phyloP scores from a whole-genome alignment of 2,329 filamentous ascomycete genomes.

The Talaromyces sp. region DNA sequence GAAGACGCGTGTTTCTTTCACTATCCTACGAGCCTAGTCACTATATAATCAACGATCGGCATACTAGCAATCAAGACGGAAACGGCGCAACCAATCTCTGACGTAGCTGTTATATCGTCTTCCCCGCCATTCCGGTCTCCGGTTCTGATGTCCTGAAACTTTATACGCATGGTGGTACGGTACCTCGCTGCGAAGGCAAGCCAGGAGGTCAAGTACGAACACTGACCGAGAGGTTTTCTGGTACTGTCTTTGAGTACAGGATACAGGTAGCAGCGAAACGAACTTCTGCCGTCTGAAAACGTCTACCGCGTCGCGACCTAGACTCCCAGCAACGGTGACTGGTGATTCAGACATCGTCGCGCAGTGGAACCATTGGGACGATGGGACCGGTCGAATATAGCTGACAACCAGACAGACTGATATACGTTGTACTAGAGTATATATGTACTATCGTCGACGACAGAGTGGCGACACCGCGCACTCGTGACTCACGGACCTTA shows the following conservation, averaged over 20 bases:
- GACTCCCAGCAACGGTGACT: background rate
- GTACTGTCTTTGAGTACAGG: background rate
- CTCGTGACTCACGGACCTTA: background rate
- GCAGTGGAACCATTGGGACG: background rate
- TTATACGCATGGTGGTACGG: background rate
- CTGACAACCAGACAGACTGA: background rate
- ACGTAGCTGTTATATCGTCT: background rate
- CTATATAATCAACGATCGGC: background rate
- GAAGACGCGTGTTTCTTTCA: background rate
- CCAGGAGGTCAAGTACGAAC: background rate
- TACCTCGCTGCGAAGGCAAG: background rate
- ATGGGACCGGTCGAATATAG: too few species aligned
- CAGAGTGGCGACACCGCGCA: background rate
- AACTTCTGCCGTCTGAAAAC: background rate
- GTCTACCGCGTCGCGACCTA: background rate
- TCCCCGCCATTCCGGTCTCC: conserved; percentile 5
- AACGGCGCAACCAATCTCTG: background rate
- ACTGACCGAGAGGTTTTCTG: background rate
- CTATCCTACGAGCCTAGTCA: too few species aligned
- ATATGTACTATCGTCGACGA: background rate
- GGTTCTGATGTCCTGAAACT: conserved; percentile 1
- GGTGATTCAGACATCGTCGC: background rate
- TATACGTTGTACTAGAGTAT: background rate
- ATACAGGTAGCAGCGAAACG: background rate
- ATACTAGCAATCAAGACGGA: background rate